Evolutionary conservation across 2,329 filamentous ascomycete species (phyloP).

Genomic region (Fusarium miscanthi): DNA sequence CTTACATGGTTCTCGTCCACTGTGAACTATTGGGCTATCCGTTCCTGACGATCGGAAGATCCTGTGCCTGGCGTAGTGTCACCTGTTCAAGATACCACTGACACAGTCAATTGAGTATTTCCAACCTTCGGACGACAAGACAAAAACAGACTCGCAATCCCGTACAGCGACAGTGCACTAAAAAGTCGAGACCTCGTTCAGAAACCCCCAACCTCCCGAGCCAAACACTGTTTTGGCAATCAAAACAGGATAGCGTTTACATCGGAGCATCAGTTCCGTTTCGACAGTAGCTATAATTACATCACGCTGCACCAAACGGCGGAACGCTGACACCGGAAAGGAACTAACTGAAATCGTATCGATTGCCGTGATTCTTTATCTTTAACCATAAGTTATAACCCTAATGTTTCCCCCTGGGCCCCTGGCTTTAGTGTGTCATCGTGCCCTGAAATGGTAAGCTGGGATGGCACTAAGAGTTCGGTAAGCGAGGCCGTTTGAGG

Average conservation of each 20-base stretch:
- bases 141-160: neutral
- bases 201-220: neutral
- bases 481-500: conserved; percentile 10
- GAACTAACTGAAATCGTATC: neutral
- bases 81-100: neutral
- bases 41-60: neutral
- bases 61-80: rapidly evolving
- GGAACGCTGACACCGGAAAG: neutral
- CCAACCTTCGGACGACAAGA: neutral
- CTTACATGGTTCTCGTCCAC: rapidly evolving
- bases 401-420: neutral
- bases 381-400: neutral
- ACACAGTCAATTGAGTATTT: neutral
- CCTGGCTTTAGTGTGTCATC: neutral
- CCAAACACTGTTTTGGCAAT: neutral
- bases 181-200: neutral
- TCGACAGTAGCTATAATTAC: neutral
- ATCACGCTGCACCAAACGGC: neutral
- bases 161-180: rapidly evolving
- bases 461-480: neutral
- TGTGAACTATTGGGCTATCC: rapidly evolving
- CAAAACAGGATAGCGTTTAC: neutral
- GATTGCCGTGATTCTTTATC: neutral
- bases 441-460: neutral
- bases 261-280: neutral